Conservation (phyloP, 192 early-diverging fungal species). For the Linnemannia elongata region DNA sequence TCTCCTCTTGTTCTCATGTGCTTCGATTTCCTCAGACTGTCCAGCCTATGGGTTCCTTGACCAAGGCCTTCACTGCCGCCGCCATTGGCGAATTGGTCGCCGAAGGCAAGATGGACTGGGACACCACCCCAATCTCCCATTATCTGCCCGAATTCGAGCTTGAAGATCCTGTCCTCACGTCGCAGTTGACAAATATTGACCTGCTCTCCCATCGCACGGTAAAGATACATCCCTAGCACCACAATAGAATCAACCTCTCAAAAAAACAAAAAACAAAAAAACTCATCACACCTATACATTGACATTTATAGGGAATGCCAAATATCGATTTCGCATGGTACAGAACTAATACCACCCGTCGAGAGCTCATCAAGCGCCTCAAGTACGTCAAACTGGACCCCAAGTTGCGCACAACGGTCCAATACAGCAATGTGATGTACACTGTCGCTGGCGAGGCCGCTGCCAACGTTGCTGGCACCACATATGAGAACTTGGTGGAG, state of each 20-base stretch:
- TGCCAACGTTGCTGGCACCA: conserved; percentile 3
- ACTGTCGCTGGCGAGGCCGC: conserved; percentile 13
- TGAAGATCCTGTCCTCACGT: conserved; percentile 1
- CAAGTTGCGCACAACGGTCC: background rate
- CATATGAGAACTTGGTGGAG: background rate
- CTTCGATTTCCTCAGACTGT: conserved; percentile 4
- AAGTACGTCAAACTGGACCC: background rate
- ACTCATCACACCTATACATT: too few species aligned
- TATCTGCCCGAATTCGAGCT: conserved; percentile 18
- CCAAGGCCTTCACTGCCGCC: conserved; percentile 35
- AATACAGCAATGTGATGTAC: conserved; percentile 12
- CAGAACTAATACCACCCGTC: background rate
- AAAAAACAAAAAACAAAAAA: too few species aligned
- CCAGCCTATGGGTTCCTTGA: conserved; percentile 15
- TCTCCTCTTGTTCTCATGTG: background rate
- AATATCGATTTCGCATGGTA: background rate
- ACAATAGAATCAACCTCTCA: too few species aligned
- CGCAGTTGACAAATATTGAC: background rate
- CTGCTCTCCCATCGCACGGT: conserved; percentile 14
- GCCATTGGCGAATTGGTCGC: conserved; percentile 44
- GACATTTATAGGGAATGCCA: conserved; percentile 1
- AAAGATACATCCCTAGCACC: background rate
- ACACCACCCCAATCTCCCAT: conserved; percentile 16
- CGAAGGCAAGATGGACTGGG: conserved; percentile 42
- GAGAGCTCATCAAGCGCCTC: conserved; percentile 11